Base-by-base conservation (phyloP, 2,329 filamentous ascomycete genomes). In the Alternaria sp. region DNA sequence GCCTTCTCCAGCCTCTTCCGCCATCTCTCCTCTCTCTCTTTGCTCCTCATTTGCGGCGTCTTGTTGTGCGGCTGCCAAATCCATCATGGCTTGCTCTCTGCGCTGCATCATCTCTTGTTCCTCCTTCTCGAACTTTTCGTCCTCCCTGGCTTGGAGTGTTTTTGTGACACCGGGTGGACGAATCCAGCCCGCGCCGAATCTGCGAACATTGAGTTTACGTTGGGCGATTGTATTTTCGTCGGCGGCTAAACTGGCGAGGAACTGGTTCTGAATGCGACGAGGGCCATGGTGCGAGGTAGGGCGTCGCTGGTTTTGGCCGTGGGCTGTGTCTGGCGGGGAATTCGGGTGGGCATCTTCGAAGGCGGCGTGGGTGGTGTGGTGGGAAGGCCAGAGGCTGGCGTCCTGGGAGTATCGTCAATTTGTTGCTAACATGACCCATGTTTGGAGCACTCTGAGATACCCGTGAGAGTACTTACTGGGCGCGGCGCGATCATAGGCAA, bases 151-250 rank as follows among this genome's bases (percentile, higher is more conserved):
- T 76, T 96, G 90, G 63, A 97, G 88, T 1, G 95, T 97, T 84
- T 98, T 99, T 61, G 89, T 80, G 59, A 97, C 86, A 8, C 95
- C 96, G 0, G 93, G 93, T 0, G 96, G 96, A 62, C 91, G 92
- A 59, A 99, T 90, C 96, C 96, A 99, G 47, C 87, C 88, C 69
- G 90, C 91, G 64, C 96, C 96, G 76, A 96, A 97, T 74, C 93
- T 92, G 51, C 91, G 88, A 28, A 98, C 91, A 69, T 95, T 93
- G 51, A 88, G 82, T 74, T 94, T 93, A 50, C 95, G 92, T 9
- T 90, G 87, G 58, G 90, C 87, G 68, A 96, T 86, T 61, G 89
- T 87, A 64, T 89, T 86, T 81, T 98, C 96, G 77, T 97, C 95
- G 45, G 88, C 83, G 25, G 87, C 85, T 11, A 97, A 87, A 2